A percentile compares a stretch with the other conserved stretches of the same genome.
phyloP scores from a whole-genome alignment of 495 filamentous ascomycete genomes.

The Penicillium macrosclerotiorum region DNA sequence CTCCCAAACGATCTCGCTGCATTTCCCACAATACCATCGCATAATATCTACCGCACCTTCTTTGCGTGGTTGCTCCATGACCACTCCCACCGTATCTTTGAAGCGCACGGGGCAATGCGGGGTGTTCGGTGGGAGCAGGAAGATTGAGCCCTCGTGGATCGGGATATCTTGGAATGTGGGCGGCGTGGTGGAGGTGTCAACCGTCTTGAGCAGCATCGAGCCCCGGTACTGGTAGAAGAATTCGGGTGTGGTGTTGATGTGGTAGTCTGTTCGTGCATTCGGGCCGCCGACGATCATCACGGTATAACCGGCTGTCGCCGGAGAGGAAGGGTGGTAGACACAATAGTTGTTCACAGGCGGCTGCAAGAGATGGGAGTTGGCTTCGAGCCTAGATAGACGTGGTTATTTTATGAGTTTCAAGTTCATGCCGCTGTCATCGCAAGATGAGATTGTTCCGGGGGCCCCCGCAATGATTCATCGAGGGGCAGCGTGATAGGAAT shows the following conservation, averaged over 20 bases:
- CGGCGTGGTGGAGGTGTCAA: conserved; percentile 56
- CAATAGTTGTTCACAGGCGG: conserved; percentile 97
- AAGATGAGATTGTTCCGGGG: too few relatives aligned
- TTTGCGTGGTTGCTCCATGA: conserved; percentile 84
- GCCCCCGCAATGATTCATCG: conserved; percentile 19
- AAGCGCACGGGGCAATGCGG: conserved; percentile 81
- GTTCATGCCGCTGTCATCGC: too few relatives aligned
- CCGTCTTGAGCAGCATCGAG: conserved; percentile 89
- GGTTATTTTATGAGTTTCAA: too few relatives aligned
- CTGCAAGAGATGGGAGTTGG: conserved; percentile 89
- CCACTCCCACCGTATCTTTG: conserved; percentile 71
- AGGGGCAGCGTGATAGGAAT: conserved; percentile 15
- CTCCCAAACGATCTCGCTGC: conserved; percentile 76
- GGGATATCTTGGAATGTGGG: conserved; percentile 73
- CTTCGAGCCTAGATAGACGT: conserved; percentile 67
- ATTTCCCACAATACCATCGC: conserved; percentile 76
- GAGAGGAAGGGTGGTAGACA: conserved; percentile 68
- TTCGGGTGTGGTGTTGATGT: conserved; percentile 94
- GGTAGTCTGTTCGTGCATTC: conserved; percentile 95
- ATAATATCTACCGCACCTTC: conserved; percentile 69
- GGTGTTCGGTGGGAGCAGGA: conserved; percentile 84
- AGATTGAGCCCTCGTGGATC: conserved; percentile 92
- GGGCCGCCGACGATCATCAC: conserved; percentile 89
- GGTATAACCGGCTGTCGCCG: conserved; percentile 44
- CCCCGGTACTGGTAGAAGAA: conserved; percentile 98